Conservation (phyloP, 306 rosid genomes). For the Lathyrus tuberosus region DNA sequence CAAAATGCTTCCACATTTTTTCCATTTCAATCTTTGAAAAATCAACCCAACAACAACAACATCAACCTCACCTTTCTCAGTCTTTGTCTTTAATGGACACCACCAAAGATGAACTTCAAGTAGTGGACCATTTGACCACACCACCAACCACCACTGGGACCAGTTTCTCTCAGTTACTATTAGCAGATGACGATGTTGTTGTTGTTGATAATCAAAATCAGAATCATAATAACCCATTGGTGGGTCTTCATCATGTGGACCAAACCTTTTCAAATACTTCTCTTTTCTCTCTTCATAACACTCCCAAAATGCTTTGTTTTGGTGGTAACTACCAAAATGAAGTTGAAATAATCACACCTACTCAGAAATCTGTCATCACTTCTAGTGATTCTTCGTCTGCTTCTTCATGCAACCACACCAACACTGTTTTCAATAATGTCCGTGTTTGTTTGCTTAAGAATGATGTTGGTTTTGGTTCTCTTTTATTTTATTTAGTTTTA, state of each 20-base stretch:
- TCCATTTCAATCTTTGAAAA: conserved; percentile 14
- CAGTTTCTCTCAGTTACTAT: conserved; percentile 77
- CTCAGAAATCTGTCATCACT: conserved; percentile 61
- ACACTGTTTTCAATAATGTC: conserved; percentile 42
- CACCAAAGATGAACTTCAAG: conserved; percentile 45
- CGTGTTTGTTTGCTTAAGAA: conserved; percentile 10
- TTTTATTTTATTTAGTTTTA: not conserved
- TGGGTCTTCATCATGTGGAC: conserved; percentile 36
- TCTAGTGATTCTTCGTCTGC: conserved; percentile 67
- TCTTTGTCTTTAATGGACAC: conserved; percentile 49
- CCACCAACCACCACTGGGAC: conserved; percentile 42
- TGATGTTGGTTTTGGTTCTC: not conserved
- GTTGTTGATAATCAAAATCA: too few relatives aligned
- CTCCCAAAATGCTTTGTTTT: conserved; percentile 79
- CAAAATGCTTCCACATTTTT: not conserved
- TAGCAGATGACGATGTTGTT: conserved; percentile 51
- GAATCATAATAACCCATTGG: conserved; percentile 30
- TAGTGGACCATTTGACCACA: conserved; percentile 55
- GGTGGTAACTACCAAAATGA: conserved; percentile 41
- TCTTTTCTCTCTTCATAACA: conserved; percentile 44
- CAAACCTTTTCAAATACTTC: conserved; percentile 33
- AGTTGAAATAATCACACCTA: conserved; percentile 8
- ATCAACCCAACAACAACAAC: not conserved
- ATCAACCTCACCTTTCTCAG: not conserved
- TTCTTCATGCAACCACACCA: conserved; percentile 57